These are phyloP conservation scores for Dictyostelium intermedium DNA, from an alignment of 78 protist species.

Conservation along the genomic window DNA sequence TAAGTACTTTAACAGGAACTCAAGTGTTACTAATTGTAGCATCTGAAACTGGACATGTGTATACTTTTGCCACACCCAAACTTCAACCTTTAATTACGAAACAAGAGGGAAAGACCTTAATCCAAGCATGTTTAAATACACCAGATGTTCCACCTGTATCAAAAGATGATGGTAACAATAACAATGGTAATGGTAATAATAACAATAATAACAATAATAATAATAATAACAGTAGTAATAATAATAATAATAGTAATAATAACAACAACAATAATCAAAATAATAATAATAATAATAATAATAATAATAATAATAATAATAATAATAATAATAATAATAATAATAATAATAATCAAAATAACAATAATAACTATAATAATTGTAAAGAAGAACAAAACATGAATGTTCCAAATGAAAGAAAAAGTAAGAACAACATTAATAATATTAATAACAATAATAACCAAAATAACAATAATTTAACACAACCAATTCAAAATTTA, in stretches of 20 bases:
- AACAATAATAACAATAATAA: neutral
- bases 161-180: neutral
- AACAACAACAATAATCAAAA: neutral
- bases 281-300: neutral
- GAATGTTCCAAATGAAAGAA: neutral
- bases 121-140: slow-evolving; percentile 77
- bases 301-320: neutral
- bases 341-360: neutral
- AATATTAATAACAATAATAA: neutral
- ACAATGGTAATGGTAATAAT: no score
- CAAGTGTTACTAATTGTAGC: slow-evolving; percentile 95
- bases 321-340: neutral
- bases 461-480: neutral
- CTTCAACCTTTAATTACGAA: slow-evolving; percentile 94
- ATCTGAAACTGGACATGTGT: slow-evolving; percentile 96
- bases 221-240: neutral
- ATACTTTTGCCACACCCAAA: slow-evolving; percentile 97
- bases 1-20: slow-evolving; percentile 94
- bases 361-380: neutral
- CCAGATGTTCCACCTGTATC: slow-evolving; percentile 48
- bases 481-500: neutral
- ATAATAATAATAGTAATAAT: neutral
- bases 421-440: neutral
- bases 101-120: slow-evolving; percentile 76
- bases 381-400: neutral